Conservation (phyloP, 1,284 basidiomycete genomes). For the Sporisorium exsertum region DNA sequence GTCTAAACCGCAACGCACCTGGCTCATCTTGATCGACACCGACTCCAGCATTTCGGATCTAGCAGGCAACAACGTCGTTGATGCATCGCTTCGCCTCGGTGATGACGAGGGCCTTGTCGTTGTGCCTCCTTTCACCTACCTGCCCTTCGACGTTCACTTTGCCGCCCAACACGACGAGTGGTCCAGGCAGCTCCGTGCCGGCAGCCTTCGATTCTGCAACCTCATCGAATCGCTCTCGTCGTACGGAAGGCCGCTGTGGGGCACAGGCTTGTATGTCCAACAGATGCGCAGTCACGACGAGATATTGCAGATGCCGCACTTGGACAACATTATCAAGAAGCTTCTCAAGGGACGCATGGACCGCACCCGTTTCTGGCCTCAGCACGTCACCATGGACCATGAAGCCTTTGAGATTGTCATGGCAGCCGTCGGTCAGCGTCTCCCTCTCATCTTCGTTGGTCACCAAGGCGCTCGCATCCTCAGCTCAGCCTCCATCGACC, state of each 20-base stretch:
- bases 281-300: too few species aligned
- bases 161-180: background rate
- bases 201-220: background rate
- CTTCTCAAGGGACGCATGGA: background rate
- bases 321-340: background rate
- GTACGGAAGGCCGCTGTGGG: background rate
- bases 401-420: background rate
- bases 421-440: constrained; percentile 6
- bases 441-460: constrained; percentile 7
- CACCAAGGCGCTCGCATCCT: background rate
- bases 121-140: constrained; percentile 9
- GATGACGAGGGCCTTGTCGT: constrained; percentile 7
- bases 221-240: background rate
- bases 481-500: background rate
- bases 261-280: background rate
- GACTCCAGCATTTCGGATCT: too few species aligned
- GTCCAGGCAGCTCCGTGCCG: background rate
- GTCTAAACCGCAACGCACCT: background rate
- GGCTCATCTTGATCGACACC: too few species aligned
- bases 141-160: constrained; percentile 11
- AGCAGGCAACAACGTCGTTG: too few species aligned
- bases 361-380: background rate
- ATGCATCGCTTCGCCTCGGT: too few species aligned
- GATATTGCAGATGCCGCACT: background rate
- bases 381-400: background rate